Base-by-base conservation (phyloP, 352 stramenopile genomes). In the Phytophthora litchii region DNA sequence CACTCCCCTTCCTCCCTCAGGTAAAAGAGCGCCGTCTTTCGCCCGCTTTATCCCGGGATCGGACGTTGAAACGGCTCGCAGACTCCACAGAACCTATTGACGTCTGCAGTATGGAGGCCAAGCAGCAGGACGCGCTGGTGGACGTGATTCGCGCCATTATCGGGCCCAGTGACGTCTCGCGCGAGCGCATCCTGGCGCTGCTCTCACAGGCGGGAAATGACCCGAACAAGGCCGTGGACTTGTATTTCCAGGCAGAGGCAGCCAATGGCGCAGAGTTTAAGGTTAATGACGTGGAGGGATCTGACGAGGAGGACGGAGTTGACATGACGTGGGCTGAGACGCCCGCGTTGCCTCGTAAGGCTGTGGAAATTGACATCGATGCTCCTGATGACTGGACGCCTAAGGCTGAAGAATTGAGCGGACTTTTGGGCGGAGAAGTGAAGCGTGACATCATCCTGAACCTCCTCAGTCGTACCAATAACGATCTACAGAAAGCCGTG, bases 71-170 rank as follows among this genome's bases (percentile, higher is more conserved):
- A 61, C 51, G 46, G 25, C 41, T 67, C 46, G n/a, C 29, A 27
- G 34, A 17, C 12, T 11, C 32, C 34, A 23, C 46, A 20, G 46
- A 21, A 57, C 16, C 43, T 37, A 32, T 44, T 12, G 10, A 31
- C 27, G 10, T 6, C 4, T 20, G n/a, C 25, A 46, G n/a, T 23
- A 86, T 86, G 76, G 72, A 86, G 56, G 57, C 62, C 50, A 70
- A 67, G 61, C 72, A 73, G 58, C 72, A 78, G 55, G 81, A 91
- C 67, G 76, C 73, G 62, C 76, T 91, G 45, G 81, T 92, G 57
- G 81, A 89, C 20, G 74, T 76, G 17, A 92, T 92, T 69, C 83
- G 83, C 76, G 79, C 77, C 41, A 91, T 92, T 63, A 80, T 92
- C 52, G 83, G 79, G 1, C 72, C 76, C 12, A 78, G 62, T 64